Percentiles rank a stretch among this genome's conserved stretches.
These are phyloP conservation scores for Escallonia rubra DNA, from an alignment of 129 eudicot genomes.

Conservation along the genomic window DNA sequence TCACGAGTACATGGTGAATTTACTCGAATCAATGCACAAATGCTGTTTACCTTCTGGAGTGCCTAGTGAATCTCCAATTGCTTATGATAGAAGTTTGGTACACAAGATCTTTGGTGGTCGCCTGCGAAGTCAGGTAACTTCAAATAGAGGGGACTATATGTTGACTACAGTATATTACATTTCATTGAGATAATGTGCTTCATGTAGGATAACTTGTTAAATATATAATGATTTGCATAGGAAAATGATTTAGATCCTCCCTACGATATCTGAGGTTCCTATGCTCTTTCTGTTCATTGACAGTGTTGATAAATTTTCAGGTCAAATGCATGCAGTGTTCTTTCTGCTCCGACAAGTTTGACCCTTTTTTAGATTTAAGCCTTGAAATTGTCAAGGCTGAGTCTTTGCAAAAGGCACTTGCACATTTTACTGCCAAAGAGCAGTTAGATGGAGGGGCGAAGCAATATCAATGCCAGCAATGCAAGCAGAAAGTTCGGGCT, in stretches of 20 bases:
- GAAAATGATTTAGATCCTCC: no score
- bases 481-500: slow-evolving; percentile 94
- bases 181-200: no score
- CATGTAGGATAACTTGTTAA: no score
- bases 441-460: slow-evolving; percentile 83
- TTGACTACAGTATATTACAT: neutral
- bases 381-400: slow-evolving; percentile 83
- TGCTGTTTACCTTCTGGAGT: slow-evolving; percentile 94
- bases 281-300: no score
- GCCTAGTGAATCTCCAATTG: slow-evolving; percentile 89
- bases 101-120: slow-evolving; percentile 95
- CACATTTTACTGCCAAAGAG: slow-evolving; percentile 78
- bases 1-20: slow-evolving; percentile 94
- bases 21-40: slow-evolving; percentile 93
- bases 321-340: slow-evolving; percentile 96
- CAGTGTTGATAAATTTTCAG: slow-evolving; percentile 18
- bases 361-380: slow-evolving; percentile 93
- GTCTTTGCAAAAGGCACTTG: slow-evolving; percentile 63
- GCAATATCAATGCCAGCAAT: slow-evolving; percentile 74
- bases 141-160: neutral
- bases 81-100: slow-evolving; percentile 92
- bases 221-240: no score
- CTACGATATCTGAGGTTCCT: no score
- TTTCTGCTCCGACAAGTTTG: slow-evolving; percentile 77
- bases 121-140: slow-evolving; percentile 80